phyloP scores from a whole-genome alignment of 1,284 basidiomycete genomes.

The Marasmius fiardii region DNA sequence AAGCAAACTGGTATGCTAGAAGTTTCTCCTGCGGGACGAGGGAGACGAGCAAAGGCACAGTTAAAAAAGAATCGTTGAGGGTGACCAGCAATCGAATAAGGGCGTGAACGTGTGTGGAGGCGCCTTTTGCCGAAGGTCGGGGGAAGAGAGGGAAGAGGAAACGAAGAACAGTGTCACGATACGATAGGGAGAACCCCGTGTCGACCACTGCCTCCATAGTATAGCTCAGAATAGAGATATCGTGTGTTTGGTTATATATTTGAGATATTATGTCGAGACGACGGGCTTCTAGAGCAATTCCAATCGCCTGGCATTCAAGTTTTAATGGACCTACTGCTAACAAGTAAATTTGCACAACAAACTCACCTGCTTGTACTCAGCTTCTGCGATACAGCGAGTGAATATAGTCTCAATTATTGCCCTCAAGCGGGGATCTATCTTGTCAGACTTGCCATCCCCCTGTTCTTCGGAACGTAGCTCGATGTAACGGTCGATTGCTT shows the following conservation, averaged over 20 bases:
- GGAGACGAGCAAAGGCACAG: slow-evolving; percentile 67
- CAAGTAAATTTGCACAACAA: neutral
- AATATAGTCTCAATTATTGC: slow-evolving; percentile 88
- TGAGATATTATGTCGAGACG: slow-evolving; percentile 82
- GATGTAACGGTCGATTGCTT: slow-evolving; percentile 92
- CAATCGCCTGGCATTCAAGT: slow-evolving; percentile 66
- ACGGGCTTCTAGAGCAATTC: slow-evolving; percentile 88
- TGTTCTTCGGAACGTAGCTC: slow-evolving; percentile 54
- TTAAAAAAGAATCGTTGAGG: slow-evolving; percentile 73
- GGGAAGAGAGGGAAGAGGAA: slow-evolving; percentile 85
- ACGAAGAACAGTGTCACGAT: slow-evolving; percentile 81
- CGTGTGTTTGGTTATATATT: slow-evolving; percentile 70
- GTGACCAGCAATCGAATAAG: slow-evolving; percentile 89
- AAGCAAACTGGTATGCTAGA: slow-evolving; percentile 90
- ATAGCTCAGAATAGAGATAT: slow-evolving; percentile 81
- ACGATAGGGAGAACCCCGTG: slow-evolving; percentile 76
- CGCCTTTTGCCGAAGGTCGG: slow-evolving; percentile 60
- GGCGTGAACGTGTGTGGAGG: slow-evolving; percentile 69
- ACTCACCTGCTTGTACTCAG: slow-evolving; percentile 84
- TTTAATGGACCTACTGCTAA: slow-evolving; percentile 10
- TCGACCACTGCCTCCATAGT: slow-evolving; percentile 88
- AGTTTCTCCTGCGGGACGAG: slow-evolving; percentile 71
- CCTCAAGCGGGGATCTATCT: slow-evolving; percentile 77
- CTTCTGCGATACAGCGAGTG: slow-evolving; percentile 76
- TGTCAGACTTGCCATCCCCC: slow-evolving; percentile 39